Base-by-base conservation (phyloP, 257 asterid species). In the Plantago ovata region DNA sequence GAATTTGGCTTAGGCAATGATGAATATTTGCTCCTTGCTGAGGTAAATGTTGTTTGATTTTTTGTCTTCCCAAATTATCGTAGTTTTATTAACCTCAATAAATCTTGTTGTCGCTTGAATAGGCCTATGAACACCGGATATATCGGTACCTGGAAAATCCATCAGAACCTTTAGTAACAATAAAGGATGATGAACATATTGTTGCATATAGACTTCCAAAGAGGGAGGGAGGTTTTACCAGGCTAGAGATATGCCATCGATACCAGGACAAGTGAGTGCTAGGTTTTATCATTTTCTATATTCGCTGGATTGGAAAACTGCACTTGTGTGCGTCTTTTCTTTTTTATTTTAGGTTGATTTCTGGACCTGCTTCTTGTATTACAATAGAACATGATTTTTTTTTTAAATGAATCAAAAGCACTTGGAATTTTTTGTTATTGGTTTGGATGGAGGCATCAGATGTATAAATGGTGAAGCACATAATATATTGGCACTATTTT, bases 181-280 rank as follows among this genome's bases (percentile, higher is more conserved):
- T 93, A 24, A 93, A 89, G 69, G 98, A 93, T 68, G 96, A 89
- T 41, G 98, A 93, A 52, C 86, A 74, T 69, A 82, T 93, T 45
- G 96, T 89, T 78, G 99, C 95, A 23, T 93, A 82, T 74, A 84
- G 99, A 65, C 89, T 93, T 61, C 84, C 86, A 46, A 86, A 75
- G 56, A 78, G 53, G 46, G 84, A 71, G 64, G 63, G 77, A 38
- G 80, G 70, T 54, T 67, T 76, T 50, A 84, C 90, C 10, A 82
- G 81, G 76, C 68, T 93, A 58, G 99, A 86, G 87, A 79, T 93
- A 67, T 59, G 78, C 70, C 95, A 89, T 70, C 86, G 96, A 16
- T 78, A 72, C 70, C 69, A 64, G 56, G 96, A 81, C 44, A 77
- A 9, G 97, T 92, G 68, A 84, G 95, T 79, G 61, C 16, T 60